A percentile compares a stretch with the other conserved stretches of the same genome.
phyloP scores from a whole-genome alignment of 2,329 filamentous ascomycete genomes.

The Ilyonectria sp. region DNA sequence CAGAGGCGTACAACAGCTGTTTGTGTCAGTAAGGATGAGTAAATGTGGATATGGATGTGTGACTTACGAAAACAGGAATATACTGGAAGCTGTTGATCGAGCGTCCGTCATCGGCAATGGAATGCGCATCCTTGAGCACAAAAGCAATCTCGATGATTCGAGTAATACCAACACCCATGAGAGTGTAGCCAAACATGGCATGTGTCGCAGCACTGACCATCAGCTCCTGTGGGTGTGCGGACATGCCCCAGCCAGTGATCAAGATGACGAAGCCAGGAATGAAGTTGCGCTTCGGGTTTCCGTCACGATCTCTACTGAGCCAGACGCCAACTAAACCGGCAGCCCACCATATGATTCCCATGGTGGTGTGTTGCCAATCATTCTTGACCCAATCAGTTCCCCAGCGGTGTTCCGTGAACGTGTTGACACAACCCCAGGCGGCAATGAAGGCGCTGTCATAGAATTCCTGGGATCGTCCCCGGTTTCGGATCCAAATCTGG shows the following conservation, averaged over 20 bases:
- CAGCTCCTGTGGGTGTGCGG: slow-evolving; percentile 87
- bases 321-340: slow-evolving; percentile 93
- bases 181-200: slow-evolving; percentile 90
- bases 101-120: slow-evolving; percentile 76
- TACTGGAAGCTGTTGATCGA: slow-evolving; percentile 76
- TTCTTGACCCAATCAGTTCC: slow-evolving; percentile 90
- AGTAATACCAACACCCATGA: slow-evolving; percentile 90
- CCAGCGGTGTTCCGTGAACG: slow-evolving; percentile 98
- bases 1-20: slow-evolving; percentile 89
- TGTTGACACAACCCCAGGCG: slow-evolving; percentile 97
- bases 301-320: slow-evolving; percentile 88
- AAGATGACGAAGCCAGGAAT: slow-evolving; percentile 93
- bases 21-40: slow-evolving; percentile 28
- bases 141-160: slow-evolving; percentile 95
- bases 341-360: slow-evolving; percentile 99
- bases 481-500: slow-evolving; percentile 86
- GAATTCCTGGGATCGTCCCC: slow-evolving; percentile 94
- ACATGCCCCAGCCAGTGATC: slow-evolving; percentile 97
- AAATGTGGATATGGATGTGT: not conserved
- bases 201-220: slow-evolving; percentile 91
- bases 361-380: slow-evolving; percentile 97
- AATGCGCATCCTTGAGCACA: slow-evolving; percentile 80
- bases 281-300: slow-evolving; percentile 91
- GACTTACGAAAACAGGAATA: slow-evolving; percentile 70
- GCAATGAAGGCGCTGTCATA: slow-evolving; percentile 94